phyloP scores from a whole-genome alignment of 257 asterid genomes.

The Capsicum rhomboideum region DNA sequence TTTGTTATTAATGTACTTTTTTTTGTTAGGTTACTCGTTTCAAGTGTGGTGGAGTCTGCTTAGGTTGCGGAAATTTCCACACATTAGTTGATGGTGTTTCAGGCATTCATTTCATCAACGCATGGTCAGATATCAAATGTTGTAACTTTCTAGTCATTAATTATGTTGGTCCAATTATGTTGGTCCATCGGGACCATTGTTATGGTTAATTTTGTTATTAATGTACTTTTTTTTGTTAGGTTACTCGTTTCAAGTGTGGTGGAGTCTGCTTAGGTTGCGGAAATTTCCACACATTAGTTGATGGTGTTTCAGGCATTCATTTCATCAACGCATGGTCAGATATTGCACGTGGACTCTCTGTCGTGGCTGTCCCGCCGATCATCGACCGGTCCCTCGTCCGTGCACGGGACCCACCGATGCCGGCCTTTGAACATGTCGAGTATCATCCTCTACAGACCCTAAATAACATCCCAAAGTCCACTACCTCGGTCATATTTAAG shows the following conservation, averaged over 20 bases:
- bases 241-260: conserved; percentile 34
- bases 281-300: conserved; percentile 28
- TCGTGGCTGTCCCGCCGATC: conserved; percentile 20
- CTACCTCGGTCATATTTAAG: too few relatives aligned
- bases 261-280: conserved; percentile 30
- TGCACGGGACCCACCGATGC: conserved; percentile 21
- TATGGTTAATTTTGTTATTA: too few relatives aligned
- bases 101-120: conserved; percentile 22
- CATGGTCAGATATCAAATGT: conserved; percentile 27
- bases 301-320: conserved; percentile 16
- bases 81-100: conserved; percentile 27
- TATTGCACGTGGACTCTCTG: conserved; percentile 26
- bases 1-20: not conserved
- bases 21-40: conserved; percentile 27
- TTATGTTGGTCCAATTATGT: too few relatives aligned
- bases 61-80: conserved; percentile 30
- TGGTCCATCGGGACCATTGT: too few relatives aligned
- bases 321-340: conserved; percentile 36
- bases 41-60: conserved; percentile 38
- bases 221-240: too few relatives aligned
- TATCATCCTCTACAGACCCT: conserved; percentile 20
- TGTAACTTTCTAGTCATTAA: too few relatives aligned
- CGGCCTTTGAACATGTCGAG: conserved; percentile 11
- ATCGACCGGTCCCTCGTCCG: conserved; percentile 29
- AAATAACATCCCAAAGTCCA: not conserved